These are phyloP conservation scores for Misopates orontium DNA, from an alignment of 257 asterid genomes.

Conservation along the genomic window DNA sequence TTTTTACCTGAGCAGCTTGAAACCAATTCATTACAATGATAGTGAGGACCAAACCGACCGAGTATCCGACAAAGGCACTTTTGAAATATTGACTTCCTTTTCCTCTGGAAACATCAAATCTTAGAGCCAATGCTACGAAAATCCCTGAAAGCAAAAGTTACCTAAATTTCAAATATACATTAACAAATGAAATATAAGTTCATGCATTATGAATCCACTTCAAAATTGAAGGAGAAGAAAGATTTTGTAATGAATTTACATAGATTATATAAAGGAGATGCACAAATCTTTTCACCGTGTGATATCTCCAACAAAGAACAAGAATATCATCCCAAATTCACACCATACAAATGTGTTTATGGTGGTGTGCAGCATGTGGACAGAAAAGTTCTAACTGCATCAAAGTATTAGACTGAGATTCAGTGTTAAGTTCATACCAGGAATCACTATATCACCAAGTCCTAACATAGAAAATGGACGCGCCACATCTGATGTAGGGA, in stretches of 20 bases:
- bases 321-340: background rate
- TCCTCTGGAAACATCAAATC: conserved; percentile 93
- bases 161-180: background rate
- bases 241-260: background rate
- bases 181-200: background rate
- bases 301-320: background rate
- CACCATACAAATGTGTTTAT: background rate
- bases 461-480: conserved; percentile 99
- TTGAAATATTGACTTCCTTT: conserved; percentile 72
- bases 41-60: conserved; percentile 67
- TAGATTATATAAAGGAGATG: background rate
- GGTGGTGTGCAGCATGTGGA: no score
- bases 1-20: conserved; percentile 92
- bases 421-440: conserved; percentile 54
- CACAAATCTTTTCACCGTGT: background rate
- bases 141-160: conserved; percentile 58
- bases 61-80: conserved; percentile 88
- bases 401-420: background rate
- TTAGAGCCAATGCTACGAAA: conserved; percentile 91
- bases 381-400: background rate
- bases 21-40: conserved; percentile 96
- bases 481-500: conserved; percentile 77
- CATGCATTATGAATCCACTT: background rate
- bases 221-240: background rate
- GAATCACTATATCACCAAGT: conserved; percentile 97